phyloP scores from a whole-genome alignment of 148 eudicot genomes.

The Pouteria glomerata region DNA sequence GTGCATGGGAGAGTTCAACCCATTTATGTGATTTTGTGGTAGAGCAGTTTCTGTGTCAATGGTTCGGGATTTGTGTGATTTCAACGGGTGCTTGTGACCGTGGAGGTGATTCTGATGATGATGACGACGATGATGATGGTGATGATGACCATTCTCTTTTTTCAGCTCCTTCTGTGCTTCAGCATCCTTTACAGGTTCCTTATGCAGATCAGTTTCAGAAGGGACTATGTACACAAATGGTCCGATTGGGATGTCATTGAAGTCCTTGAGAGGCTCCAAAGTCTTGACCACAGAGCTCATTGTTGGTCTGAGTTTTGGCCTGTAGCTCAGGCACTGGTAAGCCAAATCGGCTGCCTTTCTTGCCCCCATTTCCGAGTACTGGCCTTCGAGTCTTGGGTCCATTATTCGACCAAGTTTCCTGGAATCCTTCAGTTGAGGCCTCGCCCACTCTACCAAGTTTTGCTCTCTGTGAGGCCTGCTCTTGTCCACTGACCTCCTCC shows the following conservation, averaged over 20 bases:
- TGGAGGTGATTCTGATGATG: conserved; percentile 10
- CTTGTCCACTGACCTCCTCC: conserved; percentile 70
- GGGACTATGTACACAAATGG: conserved; percentile 72
- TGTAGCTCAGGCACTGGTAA: conserved; percentile 70
- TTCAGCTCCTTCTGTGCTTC: conserved; percentile 10
- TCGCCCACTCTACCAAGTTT: conserved; percentile 76
- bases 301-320: conserved; percentile 66
- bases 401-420: conserved; percentile 55
- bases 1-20: conserved; percentile 34
- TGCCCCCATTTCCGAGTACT: conserved; percentile 67
- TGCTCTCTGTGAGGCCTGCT: conserved; percentile 64
- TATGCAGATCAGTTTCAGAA: conserved; percentile 10
- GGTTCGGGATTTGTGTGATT: conserved; percentile 13
- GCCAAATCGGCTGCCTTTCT: conserved; percentile 74
- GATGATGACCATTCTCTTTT: conserved; percentile 22
- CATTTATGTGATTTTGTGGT: conserved; percentile 28
- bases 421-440: conserved; percentile 56
- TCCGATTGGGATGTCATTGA: conserved; percentile 44
- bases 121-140: conserved; percentile 15
- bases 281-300: conserved; percentile 57
- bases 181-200: conserved; percentile 7
- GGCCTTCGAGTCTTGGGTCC: conserved; percentile 83
- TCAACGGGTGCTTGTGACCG: conserved; percentile 3
- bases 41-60: conserved; percentile 21
- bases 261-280: conserved; percentile 49